Evolutionary conservation across 176 grass and related monocot species (phyloP).

Genomic region (Puccinellia tenuiflora): DNA sequence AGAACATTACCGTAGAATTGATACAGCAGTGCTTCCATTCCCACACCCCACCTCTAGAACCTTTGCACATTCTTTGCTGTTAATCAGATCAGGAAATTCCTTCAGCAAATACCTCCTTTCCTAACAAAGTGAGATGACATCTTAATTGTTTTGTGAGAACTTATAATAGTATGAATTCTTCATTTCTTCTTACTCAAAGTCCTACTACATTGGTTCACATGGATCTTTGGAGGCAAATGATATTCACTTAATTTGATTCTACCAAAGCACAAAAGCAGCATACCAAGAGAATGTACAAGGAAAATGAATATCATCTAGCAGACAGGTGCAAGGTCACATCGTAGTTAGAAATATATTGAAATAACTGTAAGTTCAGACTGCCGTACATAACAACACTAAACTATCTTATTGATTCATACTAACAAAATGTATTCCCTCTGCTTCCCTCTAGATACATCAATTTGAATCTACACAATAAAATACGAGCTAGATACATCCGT

Average conservation of each 20-base stretch:
- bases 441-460: no score
- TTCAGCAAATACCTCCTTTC: constrained; percentile 91
- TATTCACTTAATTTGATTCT: not conserved
- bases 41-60: constrained; percentile 86
- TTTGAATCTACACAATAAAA: no score
- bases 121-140: constrained; percentile 31
- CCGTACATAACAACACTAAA: not conserved
- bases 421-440: no score
- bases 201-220: not conserved
- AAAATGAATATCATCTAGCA: not conserved
- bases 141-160: not conserved
- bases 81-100: constrained; percentile 83
- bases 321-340: not conserved
- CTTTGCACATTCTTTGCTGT: constrained; percentile 33
- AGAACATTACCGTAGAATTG: constrained; percentile 48
- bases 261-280: not conserved
- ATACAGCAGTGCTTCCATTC: constrained; percentile 71
- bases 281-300: not conserved
- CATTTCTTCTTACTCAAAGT: not conserved
- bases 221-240: not conserved
- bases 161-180: not conserved
- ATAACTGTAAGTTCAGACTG: not conserved
- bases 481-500: no score
- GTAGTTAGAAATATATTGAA: not conserved
- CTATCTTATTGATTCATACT: not conserved